Evolutionary conservation across 1,284 basidiomycete species (phyloP), one percentile per base, ranked within the genome.

Genomic region (Cryptococcus wingfieldii): DNA sequence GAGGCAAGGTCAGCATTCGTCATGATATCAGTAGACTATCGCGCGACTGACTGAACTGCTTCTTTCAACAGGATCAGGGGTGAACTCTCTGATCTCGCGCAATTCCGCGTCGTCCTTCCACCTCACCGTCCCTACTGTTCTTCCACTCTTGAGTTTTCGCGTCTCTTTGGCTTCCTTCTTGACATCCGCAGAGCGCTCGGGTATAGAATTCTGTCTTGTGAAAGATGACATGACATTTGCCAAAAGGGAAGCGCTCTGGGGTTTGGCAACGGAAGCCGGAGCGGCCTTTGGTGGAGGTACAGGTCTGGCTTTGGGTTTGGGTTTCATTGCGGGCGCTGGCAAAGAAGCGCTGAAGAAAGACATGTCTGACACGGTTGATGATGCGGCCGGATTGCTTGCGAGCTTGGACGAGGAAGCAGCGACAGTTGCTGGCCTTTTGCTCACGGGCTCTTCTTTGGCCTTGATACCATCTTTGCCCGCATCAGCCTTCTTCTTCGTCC

Each of bases 101-200:
- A 75, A 51, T 4, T 55, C 50, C 5, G 53, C 14, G 59, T 74
- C 71, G 4, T 25, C 16, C n/a, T 59, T 60, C 55, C 70, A 74
- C 41, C 51, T 62, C 51, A 42, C 71, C 66, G 61, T 69, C 66
- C 56, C 63, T 49, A 73, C 71, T n/a, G 61, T 56, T 55, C 70
- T 71, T 43, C 46, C 57, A 37, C 58, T 58, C 13, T 45, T 28
- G 14, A 23, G 55, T 28, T 54, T 56, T 39, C 52, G 19, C 16
- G 46, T 16, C 23, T 38, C 42, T 44, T 59, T 53, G 38, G 39
- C 27, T 50, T 59, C 55, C 38, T 52, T 37, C 51, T 58, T 58
- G 45, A 50, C 47, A 4, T 55, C 48, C n/a, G 27, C 13, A 27
- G n/a, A 19, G 12, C 9, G n/a, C 13, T 38, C 18, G 14, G 31